Conservation (phyloP, 2,329 filamentous ascomycete genomes). For the Colletotrichum sp. region DNA sequence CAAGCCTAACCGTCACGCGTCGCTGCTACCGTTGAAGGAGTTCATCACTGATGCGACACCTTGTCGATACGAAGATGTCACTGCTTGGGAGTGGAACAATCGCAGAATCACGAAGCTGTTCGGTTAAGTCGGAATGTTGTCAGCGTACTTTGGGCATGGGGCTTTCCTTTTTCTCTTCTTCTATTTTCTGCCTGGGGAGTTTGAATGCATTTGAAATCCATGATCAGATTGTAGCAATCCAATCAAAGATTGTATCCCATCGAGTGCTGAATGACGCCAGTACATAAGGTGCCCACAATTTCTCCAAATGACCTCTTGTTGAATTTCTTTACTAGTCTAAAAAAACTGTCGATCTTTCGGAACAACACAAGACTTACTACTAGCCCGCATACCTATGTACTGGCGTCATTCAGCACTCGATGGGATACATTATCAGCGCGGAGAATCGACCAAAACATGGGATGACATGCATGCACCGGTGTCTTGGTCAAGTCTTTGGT, state of each 20-base stretch:
- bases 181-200: neutral
- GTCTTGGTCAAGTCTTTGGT: neutral
- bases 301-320: too few relatives aligned
- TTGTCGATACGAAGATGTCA: conserved; percentile 33
- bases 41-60: conserved; percentile 30
- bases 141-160: neutral
- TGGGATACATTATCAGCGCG: neutral
- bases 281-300: too few relatives aligned
- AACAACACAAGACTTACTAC: too few relatives aligned
- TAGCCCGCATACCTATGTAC: too few relatives aligned
- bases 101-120: conserved; percentile 27
- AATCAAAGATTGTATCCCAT: neutral
- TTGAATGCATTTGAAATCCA: neutral
- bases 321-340: too few relatives aligned
- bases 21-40: conserved; percentile 30
- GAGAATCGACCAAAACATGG: neutral
- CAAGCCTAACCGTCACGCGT: conserved; percentile 34
- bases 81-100: conserved; percentile 36
- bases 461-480: neutral
- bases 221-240: neutral
- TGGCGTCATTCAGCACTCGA: too few relatives aligned
- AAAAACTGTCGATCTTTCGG: too few relatives aligned
- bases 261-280: too few relatives aligned
- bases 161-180: neutral
- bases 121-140: neutral